Evolutionary conservation across 345 rosid species (phyloP), one percentile per base, ranked within the genome.

Genomic region (Luvunga scandens): DNA sequence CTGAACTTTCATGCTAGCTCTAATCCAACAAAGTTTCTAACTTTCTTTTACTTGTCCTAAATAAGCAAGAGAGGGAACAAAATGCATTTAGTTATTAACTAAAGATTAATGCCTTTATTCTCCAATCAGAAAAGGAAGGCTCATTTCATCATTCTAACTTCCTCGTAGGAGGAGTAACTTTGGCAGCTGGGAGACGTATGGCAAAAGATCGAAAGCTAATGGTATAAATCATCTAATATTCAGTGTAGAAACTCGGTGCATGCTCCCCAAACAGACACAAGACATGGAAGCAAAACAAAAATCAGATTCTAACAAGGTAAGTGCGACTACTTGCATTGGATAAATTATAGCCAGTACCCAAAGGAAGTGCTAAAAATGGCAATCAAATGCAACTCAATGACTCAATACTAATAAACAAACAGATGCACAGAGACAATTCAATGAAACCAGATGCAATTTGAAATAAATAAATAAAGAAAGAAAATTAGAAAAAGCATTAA

Each of bases 61-160:
- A 62, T 18, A 74, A 86, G 87, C 80, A 74, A 75, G 89, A 86
- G 71, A 81, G 87, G 66, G 77, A 84, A 56, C 73, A 69, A 22
- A 82, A 78, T 28, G 69, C 77, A 80, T 62, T n/a, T n/a, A n/a
- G n/a, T 72, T 1, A 62, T 82, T 22, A 63, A 6, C 13, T 9
- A 53, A 64, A 76, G n/a, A 45, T n/a, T 77, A 45, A 77, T 14
- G 42, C 8, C 24, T 60, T 77, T 57, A 63, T n/a, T 77, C 59
- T 70, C 22, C 18, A 50, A 80, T 77, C 81, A 89, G 92, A 89
- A 87, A 83, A 84, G 77, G 89, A 89, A 89, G 92, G 90, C 50
- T 67, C 9, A 34, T 89, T 89, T 76, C 92, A 89, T 78, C 92
- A 89, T 80, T 89, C 92, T 21, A 89, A 89, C 82, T 89, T 87